Evolutionary conservation across 805 yeast species (phyloP), one percentile per base, ranked within the genome.

Genomic region (Schwanniomyces occidentalis): DNA sequence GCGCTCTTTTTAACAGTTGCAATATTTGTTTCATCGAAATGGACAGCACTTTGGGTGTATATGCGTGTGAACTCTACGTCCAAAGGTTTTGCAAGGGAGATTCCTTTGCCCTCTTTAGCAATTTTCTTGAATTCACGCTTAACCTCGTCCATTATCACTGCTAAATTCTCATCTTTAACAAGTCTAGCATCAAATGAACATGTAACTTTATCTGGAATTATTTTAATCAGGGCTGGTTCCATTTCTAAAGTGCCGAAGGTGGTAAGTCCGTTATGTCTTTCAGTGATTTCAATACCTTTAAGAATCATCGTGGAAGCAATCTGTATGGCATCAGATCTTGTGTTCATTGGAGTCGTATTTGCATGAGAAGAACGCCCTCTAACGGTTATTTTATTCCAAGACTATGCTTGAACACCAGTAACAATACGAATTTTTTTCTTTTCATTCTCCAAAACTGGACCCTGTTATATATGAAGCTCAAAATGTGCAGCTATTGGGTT

Each of bases 391-490:
- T n/a, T n/a, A n/a, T n/a, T n/a, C n/a, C n/a, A n/a, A n/a, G n/a
- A n/a, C n/a, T 77, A 78, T 2, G 82, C 83, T 52, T 82, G 88
- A 19, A 73, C 85, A 20, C 83, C 84, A 8, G 65, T 65, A 9
- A 82, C 88, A 29, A 82, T 62, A 22, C 90, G 89, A 38, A 82
- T 75, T 38, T 71, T 70, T 48, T 20, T n/a, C n/a, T n/a, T n/a
- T n/a, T n/a, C 68, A 69, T 14, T 68, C 68, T 51, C 82, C 87
- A 32, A 82, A 64, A 25, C 80, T 68, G 8, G 88, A 5, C 90
- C 90, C 56, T 82, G 89, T 50, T 82, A 89, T 40, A 82, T 82
- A 51, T 82, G 90, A 35, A 82, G 63, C 53, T 82, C 90, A 52
- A 82, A 82, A 56, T 82, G 87, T 6, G 83, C 82, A 15, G 78